These are phyloP conservation scores for Pelargonium myrrhifolium DNA, from an alignment of 441 rosid genomes.

Conservation along the genomic window DNA sequence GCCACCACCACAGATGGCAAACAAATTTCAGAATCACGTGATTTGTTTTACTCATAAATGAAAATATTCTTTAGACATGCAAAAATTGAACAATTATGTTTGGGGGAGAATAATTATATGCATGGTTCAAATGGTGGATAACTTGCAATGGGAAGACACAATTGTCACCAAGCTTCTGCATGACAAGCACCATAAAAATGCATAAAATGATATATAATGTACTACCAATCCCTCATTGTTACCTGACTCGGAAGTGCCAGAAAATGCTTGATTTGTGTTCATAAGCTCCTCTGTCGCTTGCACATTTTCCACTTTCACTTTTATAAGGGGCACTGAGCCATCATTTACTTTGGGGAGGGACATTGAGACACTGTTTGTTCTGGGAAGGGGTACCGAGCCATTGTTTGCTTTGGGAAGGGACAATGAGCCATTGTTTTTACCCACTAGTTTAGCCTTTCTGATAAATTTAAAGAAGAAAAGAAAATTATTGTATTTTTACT, in stretches of 20 bases:
- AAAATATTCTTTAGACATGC: not conserved
- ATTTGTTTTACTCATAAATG: not conserved
- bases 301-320: constrained; percentile 1
- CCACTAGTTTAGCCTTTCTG: constrained; percentile 64
- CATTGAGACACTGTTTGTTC: constrained; percentile 26
- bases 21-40: not conserved
- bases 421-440: constrained; percentile 31
- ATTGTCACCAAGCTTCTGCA: not conserved
- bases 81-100: not conserved
- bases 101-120: not conserved
- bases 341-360: not conserved
- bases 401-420: constrained; percentile 1
- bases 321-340: constrained; percentile 13
- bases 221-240: constrained; percentile 2
- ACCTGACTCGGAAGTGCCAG: constrained; percentile 37
- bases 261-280: constrained; percentile 24
- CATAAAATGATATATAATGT: not conserved
- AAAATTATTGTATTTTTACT: not conserved
- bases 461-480: constrained; percentile 14
- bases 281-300: constrained; percentile 30
- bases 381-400: constrained; percentile 19
- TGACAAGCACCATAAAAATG: not conserved
- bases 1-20: too few species aligned
- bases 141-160: not conserved
- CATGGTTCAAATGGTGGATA: not conserved